phyloP scores from a whole-genome alignment of 106 monocot species.

The Triglochin maritima region DNA sequence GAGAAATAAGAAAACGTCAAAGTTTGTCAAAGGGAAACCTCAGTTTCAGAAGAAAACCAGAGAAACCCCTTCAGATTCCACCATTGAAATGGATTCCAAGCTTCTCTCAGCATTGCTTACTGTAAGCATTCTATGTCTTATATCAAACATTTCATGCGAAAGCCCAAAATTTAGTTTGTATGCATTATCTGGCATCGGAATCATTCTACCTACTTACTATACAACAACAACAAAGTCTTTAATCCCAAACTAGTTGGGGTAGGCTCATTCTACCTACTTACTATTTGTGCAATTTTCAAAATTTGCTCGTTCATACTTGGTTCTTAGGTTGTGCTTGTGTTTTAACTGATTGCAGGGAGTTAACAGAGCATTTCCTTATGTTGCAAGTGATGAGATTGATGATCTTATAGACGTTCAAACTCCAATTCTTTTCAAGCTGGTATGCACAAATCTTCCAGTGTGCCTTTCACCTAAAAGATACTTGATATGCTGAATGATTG shows the following conservation, averaged over 20 bases:
- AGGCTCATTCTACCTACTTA: background rate
- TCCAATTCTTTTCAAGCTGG: conserved; percentile 83
- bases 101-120: conserved; percentile 77
- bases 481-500: background rate
- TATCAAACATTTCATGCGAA: too few relatives aligned
- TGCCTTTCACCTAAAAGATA: background rate
- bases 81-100: conserved; percentile 84
- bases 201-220: background rate
- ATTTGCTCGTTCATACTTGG: background rate
- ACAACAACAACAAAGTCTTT: too few relatives aligned
- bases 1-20: conserved; percentile 16
- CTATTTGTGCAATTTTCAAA: background rate
- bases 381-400: conserved; percentile 90
- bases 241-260: too few relatives aligned
- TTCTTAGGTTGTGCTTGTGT: background rate
- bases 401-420: conserved; percentile 86
- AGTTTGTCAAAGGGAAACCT: conserved; percentile 14
- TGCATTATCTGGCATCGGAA: background rate
- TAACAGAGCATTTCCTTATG: conserved; percentile 93
- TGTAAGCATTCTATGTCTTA: conserved; percentile 26
- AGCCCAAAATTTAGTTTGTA: too few relatives aligned
- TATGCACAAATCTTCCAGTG: conserved; percentile 15
- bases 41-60: conserved; percentile 21
- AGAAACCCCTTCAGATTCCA: conserved; percentile 24
- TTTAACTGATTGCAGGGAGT: conserved; percentile 51